A percentile compares a stretch with the other conserved stretches of the same genome.
Conservation (phyloP, 1,139 yeast genomes). For the Sugiyamaella paludigena region DNA sequence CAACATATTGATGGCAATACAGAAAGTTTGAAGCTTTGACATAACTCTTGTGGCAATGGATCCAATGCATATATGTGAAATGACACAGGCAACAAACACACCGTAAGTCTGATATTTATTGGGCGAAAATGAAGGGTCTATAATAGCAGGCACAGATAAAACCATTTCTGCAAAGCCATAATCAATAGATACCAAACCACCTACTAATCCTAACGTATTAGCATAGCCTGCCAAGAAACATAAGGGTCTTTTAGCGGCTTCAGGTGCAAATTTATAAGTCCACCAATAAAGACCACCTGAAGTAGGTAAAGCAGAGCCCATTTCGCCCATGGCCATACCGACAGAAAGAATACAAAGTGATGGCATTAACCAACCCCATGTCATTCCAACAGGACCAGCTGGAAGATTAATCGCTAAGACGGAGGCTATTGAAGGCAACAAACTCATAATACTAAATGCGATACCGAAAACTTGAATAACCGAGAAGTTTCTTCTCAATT, state of each 20-base stretch:
- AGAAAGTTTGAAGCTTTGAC: slow-evolving; percentile 58
- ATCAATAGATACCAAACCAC: slow-evolving; percentile 56
- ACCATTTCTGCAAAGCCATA: slow-evolving; percentile 59
- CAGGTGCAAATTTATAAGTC: slow-evolving; percentile 57
- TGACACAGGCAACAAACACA: slow-evolving; percentile 52
- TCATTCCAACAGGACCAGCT: slow-evolving; percentile 57
- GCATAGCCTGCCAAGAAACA: slow-evolving; percentile 60
- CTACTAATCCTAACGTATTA: slow-evolving; percentile 56
- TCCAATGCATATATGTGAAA: slow-evolving; percentile 47
- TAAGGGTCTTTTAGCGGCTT: slow-evolving; percentile 42
- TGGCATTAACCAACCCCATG: slow-evolving; percentile 61
- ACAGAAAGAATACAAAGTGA: slow-evolving; percentile 47
- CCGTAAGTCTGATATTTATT: slow-evolving; percentile 53
- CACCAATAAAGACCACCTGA: slow-evolving; percentile 59
- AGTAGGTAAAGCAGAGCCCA: slow-evolving; percentile 62
- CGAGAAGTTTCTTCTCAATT: slow-evolving; percentile 61
- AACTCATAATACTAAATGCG: slow-evolving; percentile 67
- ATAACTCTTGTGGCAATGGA: slow-evolving; percentile 52
- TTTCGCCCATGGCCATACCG: slow-evolving; percentile 51
- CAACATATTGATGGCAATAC: slow-evolving; percentile 55
- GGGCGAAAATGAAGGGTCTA: slow-evolving; percentile 48
- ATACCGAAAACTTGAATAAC: slow-evolving; percentile 54
- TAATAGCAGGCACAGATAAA: slow-evolving; percentile 50
- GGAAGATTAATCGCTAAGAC: slow-evolving; percentile 42
- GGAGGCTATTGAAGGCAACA: slow-evolving; percentile 60